Evolutionary conservation across 768 basidiomycete genomes (phyloP).

Genomic region (Pleurotus tuoliensis): DNA sequence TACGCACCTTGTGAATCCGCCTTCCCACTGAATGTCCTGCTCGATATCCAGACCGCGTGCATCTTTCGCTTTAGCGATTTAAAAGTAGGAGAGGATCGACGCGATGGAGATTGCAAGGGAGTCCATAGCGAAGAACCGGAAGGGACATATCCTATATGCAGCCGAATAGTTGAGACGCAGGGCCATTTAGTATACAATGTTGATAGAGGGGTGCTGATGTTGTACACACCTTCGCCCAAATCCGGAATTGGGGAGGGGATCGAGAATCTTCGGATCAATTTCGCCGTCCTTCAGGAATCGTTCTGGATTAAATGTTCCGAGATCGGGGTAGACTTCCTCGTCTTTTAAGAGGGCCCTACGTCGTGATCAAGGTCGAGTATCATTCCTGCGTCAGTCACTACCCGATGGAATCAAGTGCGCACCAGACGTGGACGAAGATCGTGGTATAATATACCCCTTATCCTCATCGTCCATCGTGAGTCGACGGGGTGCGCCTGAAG

Average conservation of each 20-base stretch:
- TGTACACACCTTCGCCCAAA: background rate
- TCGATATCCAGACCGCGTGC: no score
- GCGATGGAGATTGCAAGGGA: no score
- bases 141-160: no score
- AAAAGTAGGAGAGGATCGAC: no score
- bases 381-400: background rate
- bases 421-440: background rate
- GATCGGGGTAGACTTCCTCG: background rate
- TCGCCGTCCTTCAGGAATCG: slow-evolving; percentile 1
- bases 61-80: no score
- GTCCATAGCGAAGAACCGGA: no score
- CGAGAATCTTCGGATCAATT: background rate
- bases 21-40: no score
- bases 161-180: no score
- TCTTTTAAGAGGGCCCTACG: background rate
- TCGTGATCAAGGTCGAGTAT: background rate
- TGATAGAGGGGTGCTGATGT: no score
- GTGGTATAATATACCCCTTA: background rate
- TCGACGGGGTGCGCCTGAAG: background rate
- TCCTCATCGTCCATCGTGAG: background rate
- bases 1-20: no score
- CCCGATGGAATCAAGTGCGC: background rate
- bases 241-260: background rate
- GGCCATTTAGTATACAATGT: no score
- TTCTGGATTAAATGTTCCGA: background rate